phyloP scores from a whole-genome alignment of 2,329 filamentous ascomycete genomes.

The Fusarium sp. region DNA sequence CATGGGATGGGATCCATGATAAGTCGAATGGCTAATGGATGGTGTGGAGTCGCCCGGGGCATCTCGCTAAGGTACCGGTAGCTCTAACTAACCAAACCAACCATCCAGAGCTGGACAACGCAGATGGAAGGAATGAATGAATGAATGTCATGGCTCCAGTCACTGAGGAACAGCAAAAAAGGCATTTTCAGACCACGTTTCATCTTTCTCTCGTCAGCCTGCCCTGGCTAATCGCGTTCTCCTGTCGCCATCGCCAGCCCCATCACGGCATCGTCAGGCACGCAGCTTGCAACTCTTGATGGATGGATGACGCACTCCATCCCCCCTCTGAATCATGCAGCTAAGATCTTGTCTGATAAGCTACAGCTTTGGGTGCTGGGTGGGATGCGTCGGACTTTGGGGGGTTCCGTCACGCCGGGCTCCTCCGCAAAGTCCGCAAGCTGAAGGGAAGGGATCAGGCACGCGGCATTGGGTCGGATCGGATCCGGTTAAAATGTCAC shows the following conservation, averaged over 20 bases:
- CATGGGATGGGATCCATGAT: constrained; percentile 32
- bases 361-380: constrained; percentile 17
- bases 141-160: constrained; percentile 9
- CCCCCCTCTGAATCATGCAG: constrained; percentile 20
- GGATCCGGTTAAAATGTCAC: neutral
- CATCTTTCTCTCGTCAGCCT: neutral
- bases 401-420: neutral
- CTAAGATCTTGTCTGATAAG: constrained; percentile 40
- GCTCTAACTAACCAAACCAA: constrained; percentile 3
- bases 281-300: constrained; percentile 12
- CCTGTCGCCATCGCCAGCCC: constrained; percentile 4
- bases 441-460: neutral
- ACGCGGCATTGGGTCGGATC: constrained; percentile 3
- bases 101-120: constrained; percentile 18
- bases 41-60: constrained; percentile 31
- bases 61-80: constrained; percentile 1
- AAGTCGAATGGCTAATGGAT: constrained; percentile 37
- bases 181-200: neutral
- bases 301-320: constrained; percentile 35
- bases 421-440: constrained; percentile 30
- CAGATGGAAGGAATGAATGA: constrained; percentile 4
- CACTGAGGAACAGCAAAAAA: neutral
- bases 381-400: constrained; percentile 21
- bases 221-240: neutral
- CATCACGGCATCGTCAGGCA: constrained; percentile 14